These are phyloP conservation scores for Mortierella hygrophila DNA, from an alignment of 192 early-diverging fungal species.

Conservation along the genomic window DNA sequence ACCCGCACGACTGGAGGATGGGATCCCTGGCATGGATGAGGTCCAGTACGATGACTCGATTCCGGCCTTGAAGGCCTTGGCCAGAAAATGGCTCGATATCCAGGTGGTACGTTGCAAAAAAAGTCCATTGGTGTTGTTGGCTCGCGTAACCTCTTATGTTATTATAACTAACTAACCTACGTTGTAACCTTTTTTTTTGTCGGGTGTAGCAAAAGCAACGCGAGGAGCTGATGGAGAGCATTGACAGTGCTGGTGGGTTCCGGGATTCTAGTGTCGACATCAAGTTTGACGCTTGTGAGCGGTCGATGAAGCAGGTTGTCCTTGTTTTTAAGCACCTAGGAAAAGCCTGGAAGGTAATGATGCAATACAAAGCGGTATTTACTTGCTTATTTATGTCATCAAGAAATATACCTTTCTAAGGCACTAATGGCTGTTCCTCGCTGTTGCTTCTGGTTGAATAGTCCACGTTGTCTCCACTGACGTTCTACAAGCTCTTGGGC, in stretches of 20 bases:
- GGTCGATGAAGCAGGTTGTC: conserved; percentile 64
- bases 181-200: neutral
- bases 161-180: neutral
- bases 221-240: conserved; percentile 59
- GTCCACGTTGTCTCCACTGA: conserved; percentile 38
- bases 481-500: conserved; percentile 45
- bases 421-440: neutral
- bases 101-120: conserved; percentile 62
- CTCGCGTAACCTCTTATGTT: conserved; percentile 10
- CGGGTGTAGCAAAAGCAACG: conserved; percentile 65
- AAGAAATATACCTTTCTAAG: neutral
- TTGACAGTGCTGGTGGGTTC: conserved; percentile 57
- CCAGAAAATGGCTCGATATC: conserved; percentile 64
- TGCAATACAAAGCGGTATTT: neutral
- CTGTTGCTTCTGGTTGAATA: neutral
- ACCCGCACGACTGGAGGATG: conserved; percentile 50
- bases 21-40: conserved; percentile 42
- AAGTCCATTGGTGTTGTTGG: neutral
- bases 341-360: conserved; percentile 68
- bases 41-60: conserved; percentile 68
- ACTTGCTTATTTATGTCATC: neutral
- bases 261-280: conserved; percentile 53
- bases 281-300: conserved; percentile 61
- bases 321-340: conserved; percentile 60
- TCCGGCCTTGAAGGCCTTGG: conserved; percentile 61